Percentiles rank a stretch among this genome's conserved stretches.
These are phyloP conservation scores for Fusarium napiforme DNA, from an alignment of 2,329 filamentous ascomycete genomes.

Conservation along the genomic window DNA sequence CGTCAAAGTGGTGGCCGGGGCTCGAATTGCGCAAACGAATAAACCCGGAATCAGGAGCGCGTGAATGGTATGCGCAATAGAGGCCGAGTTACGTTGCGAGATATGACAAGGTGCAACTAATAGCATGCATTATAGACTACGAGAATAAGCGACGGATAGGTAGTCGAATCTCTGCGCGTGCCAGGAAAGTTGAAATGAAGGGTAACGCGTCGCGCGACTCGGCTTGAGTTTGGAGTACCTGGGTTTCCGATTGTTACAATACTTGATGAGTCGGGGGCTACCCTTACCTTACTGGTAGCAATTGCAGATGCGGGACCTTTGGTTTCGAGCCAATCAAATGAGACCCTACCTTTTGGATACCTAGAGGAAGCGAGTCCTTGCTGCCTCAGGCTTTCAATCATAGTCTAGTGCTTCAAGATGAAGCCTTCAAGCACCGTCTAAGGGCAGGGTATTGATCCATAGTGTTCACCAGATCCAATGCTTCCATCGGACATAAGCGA, in stretches of 20 bases:
- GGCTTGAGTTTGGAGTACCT: constrained; percentile 13
- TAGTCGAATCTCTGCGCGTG: constrained; percentile 12
- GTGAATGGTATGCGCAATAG: constrained; percentile 3
- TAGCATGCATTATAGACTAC: constrained; percentile 19
- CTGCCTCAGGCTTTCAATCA: not conserved
- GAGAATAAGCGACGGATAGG: constrained; percentile 5
- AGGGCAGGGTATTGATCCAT: not conserved
- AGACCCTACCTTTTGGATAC: not conserved
- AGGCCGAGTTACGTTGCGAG: constrained; percentile 13
- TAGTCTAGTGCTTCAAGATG: not conserved
- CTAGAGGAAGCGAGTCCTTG: not conserved
- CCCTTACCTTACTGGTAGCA: not conserved
- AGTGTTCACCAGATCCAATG: not conserved
- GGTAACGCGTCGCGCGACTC: constrained; percentile 44
- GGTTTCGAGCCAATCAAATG: not conserved
- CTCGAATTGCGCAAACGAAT: constrained; percentile 30
- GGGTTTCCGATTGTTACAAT: not conserved
- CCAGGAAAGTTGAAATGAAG: constrained; percentile 35
- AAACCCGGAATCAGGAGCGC: not conserved
- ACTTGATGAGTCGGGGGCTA: not conserved
- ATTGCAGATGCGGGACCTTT: constrained; percentile 13
- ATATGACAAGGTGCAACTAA: constrained; percentile 3
- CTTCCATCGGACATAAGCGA: not conserved
- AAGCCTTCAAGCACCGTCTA: not conserved
- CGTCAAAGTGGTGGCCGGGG: constrained; percentile 39